These are phyloP conservation scores for Podaxis sp. DNA, from an alignment of 768 basidiomycete genomes.

Conservation along the genomic window DNA sequence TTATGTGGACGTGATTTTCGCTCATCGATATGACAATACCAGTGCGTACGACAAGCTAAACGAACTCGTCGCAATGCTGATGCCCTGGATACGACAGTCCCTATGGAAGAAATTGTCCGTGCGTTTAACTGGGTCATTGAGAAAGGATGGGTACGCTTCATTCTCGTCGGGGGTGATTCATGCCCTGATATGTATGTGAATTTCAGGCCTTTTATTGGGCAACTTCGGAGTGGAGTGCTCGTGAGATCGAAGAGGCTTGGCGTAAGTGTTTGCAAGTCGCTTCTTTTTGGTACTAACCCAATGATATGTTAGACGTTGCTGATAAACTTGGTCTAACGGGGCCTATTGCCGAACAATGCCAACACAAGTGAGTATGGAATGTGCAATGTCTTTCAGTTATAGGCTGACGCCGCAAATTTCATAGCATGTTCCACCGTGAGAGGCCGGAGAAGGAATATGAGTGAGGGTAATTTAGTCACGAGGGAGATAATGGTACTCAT, in stretches of 20 bases:
- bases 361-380: conserved; percentile 52
- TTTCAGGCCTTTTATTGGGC: conserved; percentile 66
- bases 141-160: conserved; percentile 54
- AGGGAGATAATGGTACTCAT: neutral
- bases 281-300: neutral
- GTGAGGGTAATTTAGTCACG: conserved; percentile 30
- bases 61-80: neutral
- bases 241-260: conserved; percentile 65
- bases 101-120: conserved; percentile 78
- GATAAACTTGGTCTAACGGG: conserved; percentile 61
- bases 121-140: conserved; percentile 81
- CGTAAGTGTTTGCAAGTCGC: conserved; percentile 35
- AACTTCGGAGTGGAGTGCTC: conserved; percentile 77
- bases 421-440: conserved; percentile 76
- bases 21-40: conserved; percentile 63
- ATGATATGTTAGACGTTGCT: conserved; percentile 53
- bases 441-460: conserved; percentile 80
- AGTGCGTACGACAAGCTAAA: conserved; percentile 27
- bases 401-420: neutral
- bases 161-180: conserved; percentile 10
- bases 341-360: conserved; percentile 78
- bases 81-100: conserved; percentile 32
- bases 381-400: neutral
- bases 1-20: conserved; percentile 74
- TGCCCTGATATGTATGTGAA: neutral